Evolutionary conservation across 164 flowering plant genomes (phyloP).

Genomic region (Echeveria elegans): DNA sequence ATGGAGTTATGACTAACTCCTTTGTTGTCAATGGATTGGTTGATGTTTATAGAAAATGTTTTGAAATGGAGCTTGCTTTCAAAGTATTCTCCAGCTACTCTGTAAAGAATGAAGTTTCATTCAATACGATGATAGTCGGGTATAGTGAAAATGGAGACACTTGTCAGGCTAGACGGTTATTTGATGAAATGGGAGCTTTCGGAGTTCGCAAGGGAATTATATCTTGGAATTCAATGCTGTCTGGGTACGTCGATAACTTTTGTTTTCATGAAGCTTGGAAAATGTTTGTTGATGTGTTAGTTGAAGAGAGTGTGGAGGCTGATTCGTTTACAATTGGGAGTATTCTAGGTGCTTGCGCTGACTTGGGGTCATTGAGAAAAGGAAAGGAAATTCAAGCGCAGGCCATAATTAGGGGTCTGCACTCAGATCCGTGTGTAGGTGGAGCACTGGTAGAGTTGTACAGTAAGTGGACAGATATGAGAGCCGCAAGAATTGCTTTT

Average conservation of each 20-base stretch:
- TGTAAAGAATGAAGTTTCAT: conserved; percentile 42
- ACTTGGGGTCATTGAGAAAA: conserved; percentile 24
- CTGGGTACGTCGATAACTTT: conserved; percentile 50
- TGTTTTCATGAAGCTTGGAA: conserved; percentile 42
- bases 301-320: conserved; percentile 33
- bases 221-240: conserved; percentile 71
- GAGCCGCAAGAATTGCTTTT: conserved; percentile 44
- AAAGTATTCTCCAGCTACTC: conserved; percentile 42
- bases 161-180: conserved; percentile 36
- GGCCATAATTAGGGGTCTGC: conserved; percentile 43
- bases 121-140: conserved; percentile 69
- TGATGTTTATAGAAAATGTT: conserved; percentile 17
- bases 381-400: conserved; percentile 61
- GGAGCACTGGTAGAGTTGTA: conserved; percentile 67
- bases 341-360: conserved; percentile 47
- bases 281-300: conserved; percentile 30
- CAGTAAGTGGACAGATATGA: conserved; percentile 30
- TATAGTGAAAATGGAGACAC: conserved; percentile 50
- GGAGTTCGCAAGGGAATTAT: conserved; percentile 37
- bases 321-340: conserved; percentile 57
- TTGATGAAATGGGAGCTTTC: conserved; percentile 43
- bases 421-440: conserved; percentile 43
- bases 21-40: conserved; percentile 58
- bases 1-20: conserved; percentile 34
- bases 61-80: conserved; percentile 41